Conservation (phyloP, 148 eudicot species). For the Nepenthes mirabilis region DNA sequence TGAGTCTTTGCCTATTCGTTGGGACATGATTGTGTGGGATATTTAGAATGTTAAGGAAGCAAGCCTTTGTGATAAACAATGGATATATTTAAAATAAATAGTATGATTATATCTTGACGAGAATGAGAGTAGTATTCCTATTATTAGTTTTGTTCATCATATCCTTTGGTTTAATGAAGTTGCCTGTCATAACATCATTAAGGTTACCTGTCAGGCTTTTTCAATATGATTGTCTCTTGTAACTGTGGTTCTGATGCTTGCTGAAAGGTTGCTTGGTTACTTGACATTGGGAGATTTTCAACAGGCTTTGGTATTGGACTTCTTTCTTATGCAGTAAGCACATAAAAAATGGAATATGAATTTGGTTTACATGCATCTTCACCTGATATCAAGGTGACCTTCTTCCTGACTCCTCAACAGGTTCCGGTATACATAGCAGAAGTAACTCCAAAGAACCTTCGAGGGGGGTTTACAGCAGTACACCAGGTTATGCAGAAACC, state of each 20-base stretch:
- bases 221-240: not conserved
- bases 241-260: not conserved
- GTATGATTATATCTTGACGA: too few relatives aligned
- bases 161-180: too few relatives aligned
- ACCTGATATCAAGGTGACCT: not conserved
- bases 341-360: not conserved
- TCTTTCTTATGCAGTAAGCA: conserved; percentile 60
- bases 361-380: conserved; percentile 1
- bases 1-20: too few relatives aligned
- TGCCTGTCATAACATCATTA: too few relatives aligned
- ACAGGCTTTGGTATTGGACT: conserved; percentile 63
- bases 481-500: conserved; percentile 44
- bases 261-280: conserved; percentile 51
- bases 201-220: not conserved
- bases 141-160: too few relatives aligned
- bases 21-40: too few relatives aligned
- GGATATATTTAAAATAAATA: too few relatives aligned
- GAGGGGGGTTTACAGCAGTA: conserved; percentile 60
- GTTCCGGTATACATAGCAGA: conserved; percentile 86
- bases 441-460: conserved; percentile 74
- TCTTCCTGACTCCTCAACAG: conserved; percentile 17
- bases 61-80: too few relatives aligned
- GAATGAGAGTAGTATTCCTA: too few relatives aligned
- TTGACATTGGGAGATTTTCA: conserved; percentile 52
- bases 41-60: too few relatives aligned